A percentile compares a stretch with the other conserved stretches of the same genome.
Conservation (phyloP, 208 protist genomes). For the Trypanosoma cruzi region DNA sequence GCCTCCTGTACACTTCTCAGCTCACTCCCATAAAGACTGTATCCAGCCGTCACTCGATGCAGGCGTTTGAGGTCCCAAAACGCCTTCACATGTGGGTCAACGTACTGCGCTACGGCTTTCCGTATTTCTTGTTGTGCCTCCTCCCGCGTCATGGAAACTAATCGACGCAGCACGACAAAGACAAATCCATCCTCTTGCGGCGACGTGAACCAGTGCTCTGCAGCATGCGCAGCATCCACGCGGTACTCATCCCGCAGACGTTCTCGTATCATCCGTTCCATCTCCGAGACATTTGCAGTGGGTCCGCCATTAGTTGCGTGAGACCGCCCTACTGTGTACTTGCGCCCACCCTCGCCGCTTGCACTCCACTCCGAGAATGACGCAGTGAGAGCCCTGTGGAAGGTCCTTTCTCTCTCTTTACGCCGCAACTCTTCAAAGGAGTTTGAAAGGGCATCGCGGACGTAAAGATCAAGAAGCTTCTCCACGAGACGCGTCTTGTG, state of each 20-base stretch:
- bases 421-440: not conserved
- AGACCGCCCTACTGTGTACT: not conserved
- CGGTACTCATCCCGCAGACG: constrained; percentile 7
- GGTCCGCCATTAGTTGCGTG: not conserved
- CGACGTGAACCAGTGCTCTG: not conserved
- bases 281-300: not conserved
- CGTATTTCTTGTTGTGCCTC: constrained; percentile 1
- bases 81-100: constrained; percentile 11
- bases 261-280: not conserved
- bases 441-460: constrained; percentile 13
- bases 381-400: not conserved
- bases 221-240: constrained; percentile 1
- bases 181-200: constrained; percentile 1
- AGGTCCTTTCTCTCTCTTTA: not conserved
- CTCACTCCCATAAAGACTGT: not conserved
- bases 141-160: constrained; percentile 1
- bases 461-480: constrained; percentile 24
- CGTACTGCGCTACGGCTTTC: constrained; percentile 9
- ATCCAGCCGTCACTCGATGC: not conserved
- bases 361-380: not conserved
- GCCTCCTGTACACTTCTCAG: constrained; percentile 8
- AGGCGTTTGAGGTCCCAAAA: constrained; percentile 1
- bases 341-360: not conserved
- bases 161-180: not conserved
- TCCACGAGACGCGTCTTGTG: constrained; percentile 23